Evolutionary conservation across 2,329 filamentous ascomycete species (phyloP).

Genomic region (Aureobasidium mangrovei): DNA sequence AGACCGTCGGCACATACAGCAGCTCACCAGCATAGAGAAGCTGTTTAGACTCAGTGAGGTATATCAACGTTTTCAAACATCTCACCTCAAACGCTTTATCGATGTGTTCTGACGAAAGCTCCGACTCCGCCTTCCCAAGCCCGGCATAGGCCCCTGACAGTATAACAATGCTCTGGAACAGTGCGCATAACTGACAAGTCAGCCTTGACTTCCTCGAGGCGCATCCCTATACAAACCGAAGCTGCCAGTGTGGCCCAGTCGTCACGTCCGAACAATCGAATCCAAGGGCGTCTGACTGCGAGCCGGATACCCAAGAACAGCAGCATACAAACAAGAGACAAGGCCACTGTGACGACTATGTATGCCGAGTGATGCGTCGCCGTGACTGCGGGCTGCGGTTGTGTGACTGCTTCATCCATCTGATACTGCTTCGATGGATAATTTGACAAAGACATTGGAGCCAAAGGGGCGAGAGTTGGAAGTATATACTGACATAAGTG

Average conservation of each 20-base stretch:
- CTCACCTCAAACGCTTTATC: not conserved
- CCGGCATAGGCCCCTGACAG: not conserved
- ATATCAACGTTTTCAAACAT: not conserved
- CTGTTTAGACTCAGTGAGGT: not conserved
- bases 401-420: not conserved
- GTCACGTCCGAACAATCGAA: not conserved
- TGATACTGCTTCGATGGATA: no score
- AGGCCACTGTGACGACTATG: not conserved
- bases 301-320: not conserved
- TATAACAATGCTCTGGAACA: conserved; percentile 1
- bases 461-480: not conserved
- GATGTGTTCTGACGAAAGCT: not conserved
- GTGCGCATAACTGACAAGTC: not conserved
- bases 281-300: conserved; percentile 1
- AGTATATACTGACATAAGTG: not conserved
- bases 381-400: not conserved
- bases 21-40: conserved; percentile 7
- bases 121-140: not conserved
- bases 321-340: conserved; percentile 1
- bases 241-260: not conserved
- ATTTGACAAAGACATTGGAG: not conserved
- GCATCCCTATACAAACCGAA: not conserved
- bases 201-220: not conserved
- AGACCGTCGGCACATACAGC: not conserved
- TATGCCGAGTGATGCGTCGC: conserved; percentile 3